phyloP scores from a whole-genome alignment of 2,329 filamentous ascomycete species.

The Pseudomassariella vexata region DNA sequence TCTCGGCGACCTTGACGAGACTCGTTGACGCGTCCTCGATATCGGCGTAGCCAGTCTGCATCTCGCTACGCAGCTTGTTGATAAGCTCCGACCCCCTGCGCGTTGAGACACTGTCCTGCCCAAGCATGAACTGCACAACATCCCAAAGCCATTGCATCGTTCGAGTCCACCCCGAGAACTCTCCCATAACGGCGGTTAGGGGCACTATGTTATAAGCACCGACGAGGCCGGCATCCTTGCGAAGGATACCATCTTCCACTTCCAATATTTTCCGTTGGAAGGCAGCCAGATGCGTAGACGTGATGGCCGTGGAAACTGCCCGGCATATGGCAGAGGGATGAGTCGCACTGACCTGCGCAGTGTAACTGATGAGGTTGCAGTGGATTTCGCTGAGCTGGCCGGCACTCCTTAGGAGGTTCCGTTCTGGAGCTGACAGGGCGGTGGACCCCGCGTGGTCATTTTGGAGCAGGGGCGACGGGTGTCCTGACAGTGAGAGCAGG shows the following conservation, averaged over 20 bases:
- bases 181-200: slow-evolving; percentile 73
- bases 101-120: slow-evolving; percentile 25
- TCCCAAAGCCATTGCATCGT: slow-evolving; percentile 82
- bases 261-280: slow-evolving; percentile 83
- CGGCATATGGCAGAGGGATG: slow-evolving; percentile 82
- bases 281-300: slow-evolving; percentile 65
- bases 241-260: slow-evolving; percentile 74
- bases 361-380: slow-evolving; percentile 61
- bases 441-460: slow-evolving; percentile 38
- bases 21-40: slow-evolving; percentile 71
- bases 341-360: slow-evolving; percentile 58
- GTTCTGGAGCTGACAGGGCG: slow-evolving; percentile 70
- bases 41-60: slow-evolving; percentile 84
- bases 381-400: slow-evolving; percentile 76
- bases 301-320: slow-evolving; percentile 75
- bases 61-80: slow-evolving; percentile 66
- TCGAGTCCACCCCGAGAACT: slow-evolving; percentile 84
- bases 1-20: slow-evolving; percentile 74
- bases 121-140: slow-evolving; percentile 62
- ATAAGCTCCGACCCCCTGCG: slow-evolving; percentile 71
- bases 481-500: slow-evolving; percentile 89
- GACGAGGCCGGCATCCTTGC: slow-evolving; percentile 70
- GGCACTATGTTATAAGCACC: slow-evolving; percentile 93
- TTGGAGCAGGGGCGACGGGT: slow-evolving; percentile 82
- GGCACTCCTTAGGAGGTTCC: slow-evolving; percentile 71